Evolutionary conservation across 805 yeast genomes (phyloP).

Genomic region (Lachancea nothofagi): DNA sequence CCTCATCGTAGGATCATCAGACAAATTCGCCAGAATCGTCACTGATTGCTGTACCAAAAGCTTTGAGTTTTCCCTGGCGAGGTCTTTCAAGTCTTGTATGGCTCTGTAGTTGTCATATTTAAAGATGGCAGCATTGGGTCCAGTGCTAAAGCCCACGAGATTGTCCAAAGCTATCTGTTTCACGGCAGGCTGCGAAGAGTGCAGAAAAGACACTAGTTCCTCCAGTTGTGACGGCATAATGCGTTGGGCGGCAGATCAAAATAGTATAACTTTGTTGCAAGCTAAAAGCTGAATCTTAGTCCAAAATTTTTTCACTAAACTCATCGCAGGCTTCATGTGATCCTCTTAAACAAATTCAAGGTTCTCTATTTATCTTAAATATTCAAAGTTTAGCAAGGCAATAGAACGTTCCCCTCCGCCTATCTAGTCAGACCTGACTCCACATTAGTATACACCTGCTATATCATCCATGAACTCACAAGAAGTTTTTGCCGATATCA

Average conservation of each 20-base stretch:
- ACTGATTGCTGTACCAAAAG: constrained; percentile 59
- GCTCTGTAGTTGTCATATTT: constrained; percentile 64
- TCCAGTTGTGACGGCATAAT: constrained; percentile 48
- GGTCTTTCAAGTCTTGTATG: constrained; percentile 60
- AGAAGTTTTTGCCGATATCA: constrained; percentile 13
- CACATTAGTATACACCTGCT: background rate
- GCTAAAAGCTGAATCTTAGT: background rate
- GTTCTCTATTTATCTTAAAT: background rate
- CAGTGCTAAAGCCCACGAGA: constrained; percentile 74
- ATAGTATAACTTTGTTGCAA: no score
- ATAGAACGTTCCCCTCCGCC: background rate
- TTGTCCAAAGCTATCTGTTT: constrained; percentile 81
- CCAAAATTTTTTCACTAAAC: constrained; percentile 4
- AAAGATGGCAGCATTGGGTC: constrained; percentile 61
- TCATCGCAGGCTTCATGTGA: constrained; percentile 7
- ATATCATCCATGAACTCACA: constrained; percentile 4
- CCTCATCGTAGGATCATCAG: constrained; percentile 65
- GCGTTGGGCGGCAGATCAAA: no score
- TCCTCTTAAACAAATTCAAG: constrained; percentile 1
- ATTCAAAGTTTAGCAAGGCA: background rate
- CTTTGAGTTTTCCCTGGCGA: constrained; percentile 50
- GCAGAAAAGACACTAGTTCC: constrained; percentile 72
- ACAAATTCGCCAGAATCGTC: constrained; percentile 76
- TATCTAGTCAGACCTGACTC: background rate
- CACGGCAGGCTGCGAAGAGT: constrained; percentile 72